Evolutionary conservation across 257 asterid species (phyloP).

Genomic region (Cordia subcordata): DNA sequence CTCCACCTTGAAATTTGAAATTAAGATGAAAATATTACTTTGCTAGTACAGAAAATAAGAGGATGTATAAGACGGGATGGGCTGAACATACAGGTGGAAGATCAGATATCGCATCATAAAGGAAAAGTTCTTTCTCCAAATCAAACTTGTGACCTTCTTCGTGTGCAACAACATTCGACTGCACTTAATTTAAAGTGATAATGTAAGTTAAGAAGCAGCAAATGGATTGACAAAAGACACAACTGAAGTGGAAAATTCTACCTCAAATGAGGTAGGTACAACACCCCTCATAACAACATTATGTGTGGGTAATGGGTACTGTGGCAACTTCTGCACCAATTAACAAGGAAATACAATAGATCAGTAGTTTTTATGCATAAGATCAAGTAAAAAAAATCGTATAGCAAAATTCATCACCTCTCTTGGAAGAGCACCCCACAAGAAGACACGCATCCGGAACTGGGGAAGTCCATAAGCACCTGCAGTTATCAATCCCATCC

Average conservation of each 20-base stretch:
- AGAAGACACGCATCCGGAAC: conserved; percentile 47
- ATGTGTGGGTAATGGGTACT: neutral
- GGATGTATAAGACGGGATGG: neutral
- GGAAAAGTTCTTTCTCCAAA: conserved; percentile 24
- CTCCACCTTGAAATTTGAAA: conserved; percentile 37
- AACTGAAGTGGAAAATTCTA: neutral
- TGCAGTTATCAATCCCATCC: conserved; percentile 47
- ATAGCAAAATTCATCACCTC: conserved; percentile 24
- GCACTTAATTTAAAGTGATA: neutral
- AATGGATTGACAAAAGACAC: neutral
- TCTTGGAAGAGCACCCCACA: conserved; percentile 37
- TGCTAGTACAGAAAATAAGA: neutral
- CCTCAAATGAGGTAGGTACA: neutral
- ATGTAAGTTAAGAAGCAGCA: too few species aligned
- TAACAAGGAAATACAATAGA: neutral
- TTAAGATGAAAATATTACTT: neutral
- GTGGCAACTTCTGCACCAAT: conserved; percentile 1
- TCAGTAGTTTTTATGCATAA: neutral
- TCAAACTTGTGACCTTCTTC: conserved; percentile 5
- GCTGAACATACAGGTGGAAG: conserved; percentile 33
- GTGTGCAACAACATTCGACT: conserved; percentile 33
- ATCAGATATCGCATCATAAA: conserved; percentile 38
- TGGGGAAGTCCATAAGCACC: conserved; percentile 55
- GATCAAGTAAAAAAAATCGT: too few species aligned
- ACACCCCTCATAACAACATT: neutral